phyloP scores from a whole-genome alignment of 179 eudicot genomes.

The Sideroxylon spinosum region DNA sequence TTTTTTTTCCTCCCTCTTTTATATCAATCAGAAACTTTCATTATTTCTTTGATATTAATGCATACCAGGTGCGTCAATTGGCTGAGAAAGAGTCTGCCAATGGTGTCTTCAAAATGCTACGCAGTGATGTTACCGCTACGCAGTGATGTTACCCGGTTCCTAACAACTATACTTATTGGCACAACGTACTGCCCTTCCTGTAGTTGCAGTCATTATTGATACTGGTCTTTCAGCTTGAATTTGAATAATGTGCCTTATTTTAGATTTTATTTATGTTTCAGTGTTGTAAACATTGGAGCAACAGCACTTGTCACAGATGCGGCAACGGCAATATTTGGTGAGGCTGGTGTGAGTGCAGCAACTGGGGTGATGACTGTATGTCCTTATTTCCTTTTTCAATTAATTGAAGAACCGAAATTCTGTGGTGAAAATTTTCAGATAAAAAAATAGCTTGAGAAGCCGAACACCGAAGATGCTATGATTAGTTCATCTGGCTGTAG shows the following conservation, averaged over 20 bases:
- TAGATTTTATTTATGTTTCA: conserved; percentile 35
- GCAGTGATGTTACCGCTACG: conserved; percentile 92
- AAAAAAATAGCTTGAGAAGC: not conserved
- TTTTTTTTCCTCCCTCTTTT: too few species aligned
- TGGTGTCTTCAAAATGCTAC: conserved; percentile 90
- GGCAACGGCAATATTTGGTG: conserved; percentile 88
- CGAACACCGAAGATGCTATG: not conserved
- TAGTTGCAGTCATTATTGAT: conserved; percentile 5
- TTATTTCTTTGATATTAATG: not conserved
- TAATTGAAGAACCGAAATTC: not conserved
- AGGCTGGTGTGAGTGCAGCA: conserved; percentile 95
- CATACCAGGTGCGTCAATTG: conserved; percentile 71
- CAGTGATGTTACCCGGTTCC: conserved; percentile 87
- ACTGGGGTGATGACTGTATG: conserved; percentile 98
- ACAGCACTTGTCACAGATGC: conserved; percentile 97
- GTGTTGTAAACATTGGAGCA: conserved; percentile 94
- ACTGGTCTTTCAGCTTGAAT: conserved; percentile 17
- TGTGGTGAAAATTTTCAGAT: not conserved
- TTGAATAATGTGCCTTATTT: conserved; percentile 19
- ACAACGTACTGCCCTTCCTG: conserved; percentile 61
- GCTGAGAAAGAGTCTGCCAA: conserved; percentile 86
- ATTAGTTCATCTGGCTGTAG: not conserved
- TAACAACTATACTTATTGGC: conserved; percentile 95
- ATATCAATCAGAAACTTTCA: not conserved
- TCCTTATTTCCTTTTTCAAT: not conserved